phyloP scores from a whole-genome alignment of 768 basidiomycete species.

The Tricholoma hemisulphureum region DNA sequence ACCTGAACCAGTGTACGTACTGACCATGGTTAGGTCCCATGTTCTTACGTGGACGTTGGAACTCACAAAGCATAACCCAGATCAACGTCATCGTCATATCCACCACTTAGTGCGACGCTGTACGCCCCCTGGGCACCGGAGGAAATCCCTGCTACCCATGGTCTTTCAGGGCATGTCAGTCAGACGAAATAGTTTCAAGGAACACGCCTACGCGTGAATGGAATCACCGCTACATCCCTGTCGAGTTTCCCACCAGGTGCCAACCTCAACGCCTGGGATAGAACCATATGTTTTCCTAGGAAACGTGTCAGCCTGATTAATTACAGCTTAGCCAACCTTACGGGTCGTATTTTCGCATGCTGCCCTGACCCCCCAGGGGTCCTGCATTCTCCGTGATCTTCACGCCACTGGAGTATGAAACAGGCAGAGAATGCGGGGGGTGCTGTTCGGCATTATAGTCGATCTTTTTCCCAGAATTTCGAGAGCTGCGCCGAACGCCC shows the following conservation, averaged over 20 bases:
- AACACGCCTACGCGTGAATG: slow-evolving; percentile 72
- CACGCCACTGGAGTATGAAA: slow-evolving; percentile 39
- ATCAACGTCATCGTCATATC: slow-evolving; percentile 85
- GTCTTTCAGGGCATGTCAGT: slow-evolving; percentile 41
- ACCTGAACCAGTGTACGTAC: slow-evolving; percentile 83
- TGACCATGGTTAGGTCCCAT: slow-evolving; percentile 24
- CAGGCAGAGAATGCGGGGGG: slow-evolving; percentile 32
- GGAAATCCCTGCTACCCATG: slow-evolving; percentile 82
- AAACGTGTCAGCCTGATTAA: background rate
- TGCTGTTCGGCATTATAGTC: slow-evolving; percentile 52
- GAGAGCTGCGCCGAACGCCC: slow-evolving; percentile 61
- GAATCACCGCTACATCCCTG: slow-evolving; percentile 71
- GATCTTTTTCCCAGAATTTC: slow-evolving; percentile 57
- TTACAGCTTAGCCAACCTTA: slow-evolving; percentile 29
- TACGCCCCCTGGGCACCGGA: slow-evolving; percentile 68
- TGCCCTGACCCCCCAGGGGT: slow-evolving; percentile 34
- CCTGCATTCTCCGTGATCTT: slow-evolving; percentile 35
- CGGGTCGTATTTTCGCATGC: slow-evolving; percentile 49
- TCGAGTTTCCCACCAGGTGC: slow-evolving; percentile 81
- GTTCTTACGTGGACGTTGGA: background rate
- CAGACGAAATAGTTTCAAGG: background rate
- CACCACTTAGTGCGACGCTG: slow-evolving; percentile 85
- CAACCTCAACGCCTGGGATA: slow-evolving; percentile 78
- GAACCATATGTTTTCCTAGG: slow-evolving; percentile 74
- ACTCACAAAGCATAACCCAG: slow-evolving; percentile 80